Percentiles rank a stretch among this genome's conserved stretches.
These are phyloP conservation scores for Ilyonectria robusta DNA, from an alignment of 2,329 filamentous ascomycete genomes.

Conservation along the genomic window DNA sequence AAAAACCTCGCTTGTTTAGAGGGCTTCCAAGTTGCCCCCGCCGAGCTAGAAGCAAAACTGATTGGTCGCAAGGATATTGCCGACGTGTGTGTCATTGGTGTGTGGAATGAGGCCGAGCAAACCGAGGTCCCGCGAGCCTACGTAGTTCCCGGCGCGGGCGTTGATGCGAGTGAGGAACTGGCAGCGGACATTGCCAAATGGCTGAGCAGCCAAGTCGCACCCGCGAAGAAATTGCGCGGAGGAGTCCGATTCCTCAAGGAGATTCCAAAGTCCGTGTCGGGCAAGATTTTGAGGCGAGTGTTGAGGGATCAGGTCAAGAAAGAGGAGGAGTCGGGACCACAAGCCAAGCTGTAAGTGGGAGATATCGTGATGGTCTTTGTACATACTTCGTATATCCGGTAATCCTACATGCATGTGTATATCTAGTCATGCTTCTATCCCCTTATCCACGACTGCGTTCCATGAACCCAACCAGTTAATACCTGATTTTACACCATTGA, in stretches of 20 bases:
- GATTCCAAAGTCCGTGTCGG: constrained; percentile 78
- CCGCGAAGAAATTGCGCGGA: constrained; percentile 78
- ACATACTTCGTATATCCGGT: constrained; percentile 23
- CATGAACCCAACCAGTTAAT: background rate
- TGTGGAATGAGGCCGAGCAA: constrained; percentile 70
- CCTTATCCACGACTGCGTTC: constrained; percentile 10
- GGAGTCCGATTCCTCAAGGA: constrained; percentile 77
- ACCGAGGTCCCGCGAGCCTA: constrained; percentile 76
- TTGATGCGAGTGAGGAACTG: constrained; percentile 51
- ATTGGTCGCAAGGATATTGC: constrained; percentile 60
- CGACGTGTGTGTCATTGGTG: constrained; percentile 77
- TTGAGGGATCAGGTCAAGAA: constrained; percentile 62
- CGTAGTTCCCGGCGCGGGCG: constrained; percentile 54
- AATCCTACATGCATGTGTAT: constrained; percentile 30
- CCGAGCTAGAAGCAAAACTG: constrained; percentile 71
- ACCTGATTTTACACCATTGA: constrained; percentile 4
- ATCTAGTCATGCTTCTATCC: background rate
- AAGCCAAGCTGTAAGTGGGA: constrained; percentile 54
- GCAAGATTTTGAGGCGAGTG: constrained; percentile 64
- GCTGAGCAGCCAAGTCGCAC: constrained; percentile 71
- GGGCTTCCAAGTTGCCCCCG: constrained; percentile 79
- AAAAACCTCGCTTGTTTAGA: constrained; percentile 55
- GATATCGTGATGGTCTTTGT: constrained; percentile 17
- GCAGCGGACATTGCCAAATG: constrained; percentile 55
- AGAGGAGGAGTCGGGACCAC: constrained; percentile 50